Conservation (phyloP, 2,329 filamentous ascomycete genomes). For the Stromatinia cepivora region DNA sequence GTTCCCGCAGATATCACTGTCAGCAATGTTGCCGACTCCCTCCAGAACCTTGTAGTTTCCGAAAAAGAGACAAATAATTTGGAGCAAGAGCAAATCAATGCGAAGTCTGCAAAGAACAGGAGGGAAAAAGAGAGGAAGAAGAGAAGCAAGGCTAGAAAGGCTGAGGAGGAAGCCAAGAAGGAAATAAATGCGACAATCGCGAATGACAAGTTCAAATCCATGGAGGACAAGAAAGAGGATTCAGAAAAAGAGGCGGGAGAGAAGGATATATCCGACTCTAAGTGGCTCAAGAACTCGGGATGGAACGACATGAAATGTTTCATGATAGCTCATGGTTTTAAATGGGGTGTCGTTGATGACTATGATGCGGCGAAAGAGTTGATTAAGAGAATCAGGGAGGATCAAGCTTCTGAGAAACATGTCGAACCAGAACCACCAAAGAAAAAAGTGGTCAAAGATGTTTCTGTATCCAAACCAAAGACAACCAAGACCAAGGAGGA, state of each 20-base stretch:
- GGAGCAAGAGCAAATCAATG: neutral
- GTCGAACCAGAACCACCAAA: neutral
- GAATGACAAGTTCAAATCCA: neutral
- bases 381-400: constrained; percentile 1
- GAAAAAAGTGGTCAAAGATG: neutral
- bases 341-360: neutral
- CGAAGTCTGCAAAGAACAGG: neutral
- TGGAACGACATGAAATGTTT: constrained; percentile 7
- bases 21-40: neutral
- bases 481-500: constrained; percentile 18
- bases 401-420: constrained; percentile 7
- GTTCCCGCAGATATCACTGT: neutral
- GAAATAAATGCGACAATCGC: neutral
- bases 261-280: neutral
- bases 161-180: neutral
- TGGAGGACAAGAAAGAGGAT: neutral
- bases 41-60: constrained; percentile 3
- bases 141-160: constrained; percentile 5
- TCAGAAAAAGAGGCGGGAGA: neutral
- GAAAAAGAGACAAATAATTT: neutral
- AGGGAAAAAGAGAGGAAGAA: neutral
- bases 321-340: constrained; percentile 3
- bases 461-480: neutral
- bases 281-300: neutral
- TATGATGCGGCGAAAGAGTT: neutral